Conservation (phyloP, 768 basidiomycete species). For the Pholiota molesta region DNA sequence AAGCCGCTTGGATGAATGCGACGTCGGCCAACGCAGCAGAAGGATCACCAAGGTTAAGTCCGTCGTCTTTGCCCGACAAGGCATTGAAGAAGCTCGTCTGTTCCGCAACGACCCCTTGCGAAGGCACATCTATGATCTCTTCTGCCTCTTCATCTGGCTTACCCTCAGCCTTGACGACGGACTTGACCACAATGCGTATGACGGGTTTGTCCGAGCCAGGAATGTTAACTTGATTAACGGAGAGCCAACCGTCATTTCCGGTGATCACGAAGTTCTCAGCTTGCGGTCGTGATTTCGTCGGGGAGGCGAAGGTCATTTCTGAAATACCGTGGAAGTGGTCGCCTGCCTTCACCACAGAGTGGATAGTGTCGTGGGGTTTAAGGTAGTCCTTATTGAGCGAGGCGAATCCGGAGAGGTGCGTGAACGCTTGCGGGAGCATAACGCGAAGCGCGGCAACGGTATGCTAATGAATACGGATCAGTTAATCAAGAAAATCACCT, state of each 20-base stretch:
- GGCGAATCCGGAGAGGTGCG: constrained; percentile 63
- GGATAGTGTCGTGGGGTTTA: constrained; percentile 80
- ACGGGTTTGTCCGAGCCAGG: constrained; percentile 25
- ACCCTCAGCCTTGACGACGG: constrained; percentile 34
- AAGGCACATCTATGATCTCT: constrained; percentile 51
- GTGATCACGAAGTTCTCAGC: constrained; percentile 53
- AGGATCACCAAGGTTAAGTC: constrained; percentile 55
- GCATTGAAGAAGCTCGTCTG: constrained; percentile 61
- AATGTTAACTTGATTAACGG: constrained; percentile 37
- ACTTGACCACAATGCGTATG: constrained; percentile 43
- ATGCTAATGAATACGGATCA: constrained; percentile 45
- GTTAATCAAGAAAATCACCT: not conserved
- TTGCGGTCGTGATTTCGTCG: constrained; percentile 42
- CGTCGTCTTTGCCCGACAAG: constrained; percentile 54
- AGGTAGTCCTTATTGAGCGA: constrained; percentile 74
- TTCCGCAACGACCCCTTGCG: constrained; percentile 58
- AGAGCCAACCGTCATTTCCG: constrained; percentile 65
- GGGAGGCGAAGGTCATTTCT: constrained; percentile 66
- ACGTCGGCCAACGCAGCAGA: constrained; percentile 71
- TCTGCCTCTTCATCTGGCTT: constrained; percentile 48
- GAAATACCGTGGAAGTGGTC: constrained; percentile 57
- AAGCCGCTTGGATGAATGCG: constrained; percentile 75
- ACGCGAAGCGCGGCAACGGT: constrained; percentile 64
- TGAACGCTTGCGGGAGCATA: constrained; percentile 55
- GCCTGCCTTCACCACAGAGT: constrained; percentile 54